A percentile compares a stretch with the other conserved stretches of the same genome.
These are phyloP conservation scores for Jatropha podagrica DNA, from an alignment of 441 rosid species.

Conservation along the genomic window DNA sequence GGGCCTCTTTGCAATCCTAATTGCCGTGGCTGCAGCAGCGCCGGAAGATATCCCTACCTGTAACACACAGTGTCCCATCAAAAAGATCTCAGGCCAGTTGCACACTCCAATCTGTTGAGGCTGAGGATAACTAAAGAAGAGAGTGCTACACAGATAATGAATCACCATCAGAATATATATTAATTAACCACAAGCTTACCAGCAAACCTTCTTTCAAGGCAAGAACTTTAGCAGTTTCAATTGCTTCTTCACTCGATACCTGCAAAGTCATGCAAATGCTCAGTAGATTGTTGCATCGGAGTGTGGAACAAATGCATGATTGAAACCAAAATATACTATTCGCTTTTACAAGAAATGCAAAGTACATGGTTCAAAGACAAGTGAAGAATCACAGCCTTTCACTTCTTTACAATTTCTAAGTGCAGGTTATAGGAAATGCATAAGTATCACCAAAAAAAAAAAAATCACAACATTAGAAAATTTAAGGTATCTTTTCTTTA, in stretches of 20 bases:
- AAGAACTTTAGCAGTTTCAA: slow-evolving; percentile 75
- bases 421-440: not conserved
- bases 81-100: not conserved
- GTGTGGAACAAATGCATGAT: not conserved
- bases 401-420: not conserved
- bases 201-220: slow-evolving; percentile 89
- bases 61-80: slow-evolving; percentile 17
- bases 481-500: not conserved
- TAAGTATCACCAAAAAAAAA: not conserved
- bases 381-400: not conserved
- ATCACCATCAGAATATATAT: not conserved
- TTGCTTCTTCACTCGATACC: slow-evolving; percentile 82
- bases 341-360: not conserved
- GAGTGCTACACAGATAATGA: not conserved
- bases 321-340: not conserved
- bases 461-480: too few relatives aligned
- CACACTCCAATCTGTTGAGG: not conserved
- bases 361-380: not conserved
- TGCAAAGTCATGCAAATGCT: slow-evolving; percentile 21
- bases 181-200: slow-evolving; percentile 38
- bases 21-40: slow-evolving; percentile 84
- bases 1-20: slow-evolving; percentile 71
- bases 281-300: not conserved
- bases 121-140: not conserved
- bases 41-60: slow-evolving; percentile 97